Conservation (phyloP, 768 basidiomycete genomes). For the Leccinum arenicola region DNA sequence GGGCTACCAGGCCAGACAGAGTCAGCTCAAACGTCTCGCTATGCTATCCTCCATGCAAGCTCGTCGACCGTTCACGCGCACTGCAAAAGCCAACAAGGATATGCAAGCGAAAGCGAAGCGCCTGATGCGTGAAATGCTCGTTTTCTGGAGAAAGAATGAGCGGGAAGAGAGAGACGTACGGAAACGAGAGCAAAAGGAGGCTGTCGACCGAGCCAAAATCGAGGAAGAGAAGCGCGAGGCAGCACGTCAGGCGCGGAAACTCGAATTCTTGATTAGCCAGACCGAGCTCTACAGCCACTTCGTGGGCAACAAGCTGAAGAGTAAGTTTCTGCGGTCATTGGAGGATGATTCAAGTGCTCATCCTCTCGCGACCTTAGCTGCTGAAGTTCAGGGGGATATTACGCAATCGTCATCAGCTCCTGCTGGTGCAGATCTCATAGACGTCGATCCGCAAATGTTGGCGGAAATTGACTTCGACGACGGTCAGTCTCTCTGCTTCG, state of each 20-base stretch:
- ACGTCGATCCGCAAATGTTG: conserved; percentile 50
- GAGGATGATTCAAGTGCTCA: conserved; percentile 16
- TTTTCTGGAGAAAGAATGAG: conserved; percentile 98
- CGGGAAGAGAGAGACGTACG: conserved; percentile 92
- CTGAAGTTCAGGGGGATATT: conserved; percentile 69
- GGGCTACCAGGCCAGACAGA: conserved; percentile 63
- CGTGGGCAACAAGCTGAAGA: conserved; percentile 94
- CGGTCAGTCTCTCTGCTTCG: conserved; percentile 46
- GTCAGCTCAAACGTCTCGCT: conserved; percentile 74
- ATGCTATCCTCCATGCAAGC: conserved; percentile 75
- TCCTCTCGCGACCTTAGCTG: conserved; percentile 44
- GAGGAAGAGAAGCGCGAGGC: conserved; percentile 95
- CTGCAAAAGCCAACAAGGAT: conserved; percentile 78
- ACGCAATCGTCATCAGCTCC: conserved; percentile 43
- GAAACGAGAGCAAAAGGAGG: conserved; percentile 93
- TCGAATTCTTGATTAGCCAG: conserved; percentile 98
- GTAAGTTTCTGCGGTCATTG: conserved; percentile 40
- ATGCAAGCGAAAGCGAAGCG: conserved; percentile 81
- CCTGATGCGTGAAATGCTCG: conserved; percentile 92
- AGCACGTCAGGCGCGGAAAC: conserved; percentile 89
- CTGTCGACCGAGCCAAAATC: conserved; percentile 78
- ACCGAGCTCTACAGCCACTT: conserved; percentile 99
- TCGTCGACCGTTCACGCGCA: conserved; percentile 68
- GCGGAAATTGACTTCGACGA: conserved; percentile 89
- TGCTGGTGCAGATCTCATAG: conserved; percentile 56